phyloP scores from a whole-genome alignment of 352 stramenopile genomes.

The Saprolegnia diclina region DNA sequence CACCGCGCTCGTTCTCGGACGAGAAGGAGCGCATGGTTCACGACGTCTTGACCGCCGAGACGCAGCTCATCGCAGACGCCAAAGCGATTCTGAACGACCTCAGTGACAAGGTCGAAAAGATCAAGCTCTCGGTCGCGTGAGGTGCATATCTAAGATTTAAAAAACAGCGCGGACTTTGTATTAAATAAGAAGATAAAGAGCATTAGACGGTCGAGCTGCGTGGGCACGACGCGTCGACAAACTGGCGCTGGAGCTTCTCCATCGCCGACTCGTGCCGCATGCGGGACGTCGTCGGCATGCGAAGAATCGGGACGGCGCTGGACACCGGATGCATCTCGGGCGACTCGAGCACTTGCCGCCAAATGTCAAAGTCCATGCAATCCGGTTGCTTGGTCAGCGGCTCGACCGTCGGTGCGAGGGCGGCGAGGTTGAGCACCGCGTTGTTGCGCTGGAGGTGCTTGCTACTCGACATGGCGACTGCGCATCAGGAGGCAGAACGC shows the following conservation, averaged over 20 bases:
- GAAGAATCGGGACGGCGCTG: not conserved
- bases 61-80: conserved; percentile 73
- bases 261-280: not conserved
- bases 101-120: conserved; percentile 43
- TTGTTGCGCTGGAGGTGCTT: conserved; percentile 5
- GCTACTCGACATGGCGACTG: not conserved
- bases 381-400: not conserved
- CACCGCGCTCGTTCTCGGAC: conserved; percentile 36
- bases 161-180: too few species aligned
- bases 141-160: not conserved
- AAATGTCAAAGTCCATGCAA: conserved; percentile 16
- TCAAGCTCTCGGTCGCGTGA: conserved; percentile 26
- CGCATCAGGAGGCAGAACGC: not conserved
- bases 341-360: not conserved
- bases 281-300: not conserved
- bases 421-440: not conserved
- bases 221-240: not conserved
- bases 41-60: conserved; percentile 72
- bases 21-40: conserved; percentile 82
- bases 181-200: not conserved
- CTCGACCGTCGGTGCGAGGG: not conserved
- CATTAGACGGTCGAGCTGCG: not conserved
- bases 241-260: not conserved
- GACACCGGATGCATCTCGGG: not conserved
- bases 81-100: conserved; percentile 66